phyloP scores from a whole-genome alignment of 192 early-diverging fungal species.

The Dissophora ornata region DNA sequence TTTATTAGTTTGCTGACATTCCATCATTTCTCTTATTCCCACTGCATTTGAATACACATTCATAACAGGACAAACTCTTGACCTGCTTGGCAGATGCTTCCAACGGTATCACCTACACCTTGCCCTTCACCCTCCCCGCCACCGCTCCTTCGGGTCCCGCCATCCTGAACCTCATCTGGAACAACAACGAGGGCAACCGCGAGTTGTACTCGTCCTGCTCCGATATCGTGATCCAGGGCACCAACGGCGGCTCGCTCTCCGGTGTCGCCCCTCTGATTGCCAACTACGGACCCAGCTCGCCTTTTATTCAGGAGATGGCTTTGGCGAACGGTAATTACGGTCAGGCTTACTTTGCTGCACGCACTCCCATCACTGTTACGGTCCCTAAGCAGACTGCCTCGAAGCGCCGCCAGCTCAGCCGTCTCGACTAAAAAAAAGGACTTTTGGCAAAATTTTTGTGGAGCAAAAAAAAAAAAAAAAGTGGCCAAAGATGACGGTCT shows the following conservation, averaged over 20 bases:
- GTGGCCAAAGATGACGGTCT: neutral
- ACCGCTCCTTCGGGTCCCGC: constrained; percentile 36
- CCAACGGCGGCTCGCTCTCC: constrained; percentile 46
- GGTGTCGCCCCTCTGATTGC: constrained; percentile 46
- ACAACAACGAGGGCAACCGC: constrained; percentile 56
- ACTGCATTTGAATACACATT: neutral
- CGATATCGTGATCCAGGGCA: constrained; percentile 37
- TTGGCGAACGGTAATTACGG: constrained; percentile 32
- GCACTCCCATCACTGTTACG: constrained; percentile 36
- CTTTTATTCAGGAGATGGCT: constrained; percentile 26
- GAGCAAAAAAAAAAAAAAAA: constrained; percentile 3
- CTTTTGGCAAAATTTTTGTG: neutral
- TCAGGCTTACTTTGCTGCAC: constrained; percentile 34
- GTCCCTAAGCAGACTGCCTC: constrained; percentile 1
- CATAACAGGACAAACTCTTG: constrained; percentile 15
- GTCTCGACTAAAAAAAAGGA: neutral
- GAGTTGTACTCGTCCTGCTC: constrained; percentile 46
- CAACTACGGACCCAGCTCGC: constrained; percentile 47
- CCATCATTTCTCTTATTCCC: neutral
- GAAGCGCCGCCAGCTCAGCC: constrained; percentile 23
- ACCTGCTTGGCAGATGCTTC: constrained; percentile 29
- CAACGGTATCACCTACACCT: constrained; percentile 13
- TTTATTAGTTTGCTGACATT: no score
- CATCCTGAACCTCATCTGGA: constrained; percentile 47
- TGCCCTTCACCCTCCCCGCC: constrained; percentile 44